Evolutionary conservation across 768 basidiomycete species (phyloP).

Genomic region (Tremella mesenterica): DNA sequence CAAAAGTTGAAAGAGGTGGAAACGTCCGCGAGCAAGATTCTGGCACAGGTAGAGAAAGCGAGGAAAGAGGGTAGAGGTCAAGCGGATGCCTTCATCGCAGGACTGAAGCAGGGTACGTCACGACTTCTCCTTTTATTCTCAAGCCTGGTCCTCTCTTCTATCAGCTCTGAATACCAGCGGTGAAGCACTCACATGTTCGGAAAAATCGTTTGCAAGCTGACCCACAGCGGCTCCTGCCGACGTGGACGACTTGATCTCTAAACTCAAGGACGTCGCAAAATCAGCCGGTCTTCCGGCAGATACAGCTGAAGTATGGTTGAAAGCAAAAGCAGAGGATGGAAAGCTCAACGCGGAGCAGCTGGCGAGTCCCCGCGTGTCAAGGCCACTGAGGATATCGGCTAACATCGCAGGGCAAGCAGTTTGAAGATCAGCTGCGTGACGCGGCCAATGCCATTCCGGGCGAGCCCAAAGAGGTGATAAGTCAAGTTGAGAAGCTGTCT

Average conservation of each 20-base stretch:
- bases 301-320: conserved; percentile 33
- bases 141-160: neutral
- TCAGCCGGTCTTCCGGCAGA: conserved; percentile 42
- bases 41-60: conserved; percentile 32
- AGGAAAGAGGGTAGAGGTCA: conserved; percentile 40
- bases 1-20: conserved; percentile 40
- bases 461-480: conserved; percentile 33
- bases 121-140: neutral
- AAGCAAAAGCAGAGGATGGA: conserved; percentile 34
- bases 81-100: conserved; percentile 36
- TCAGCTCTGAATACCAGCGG: no score
- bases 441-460: conserved; percentile 28
- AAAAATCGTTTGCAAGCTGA: no score
- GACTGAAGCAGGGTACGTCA: conserved; percentile 37
- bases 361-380: conserved; percentile 9
- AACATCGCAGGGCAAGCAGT: conserved; percentile 24
- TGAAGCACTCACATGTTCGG: no score
- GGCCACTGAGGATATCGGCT: neutral
- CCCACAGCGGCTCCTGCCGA: conserved; percentile 37
- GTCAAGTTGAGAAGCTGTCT: conserved; percentile 30
- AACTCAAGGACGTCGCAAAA: conserved; percentile 41
- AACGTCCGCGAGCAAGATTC: conserved; percentile 34
- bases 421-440: conserved; percentile 22
- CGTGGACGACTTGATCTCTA: conserved; percentile 38
- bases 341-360: conserved; percentile 36